Evolutionary conservation across 768 basidiomycete species (phyloP), one percentile per base, ranked within the genome.

Genomic region (Mycena maculata): DNA sequence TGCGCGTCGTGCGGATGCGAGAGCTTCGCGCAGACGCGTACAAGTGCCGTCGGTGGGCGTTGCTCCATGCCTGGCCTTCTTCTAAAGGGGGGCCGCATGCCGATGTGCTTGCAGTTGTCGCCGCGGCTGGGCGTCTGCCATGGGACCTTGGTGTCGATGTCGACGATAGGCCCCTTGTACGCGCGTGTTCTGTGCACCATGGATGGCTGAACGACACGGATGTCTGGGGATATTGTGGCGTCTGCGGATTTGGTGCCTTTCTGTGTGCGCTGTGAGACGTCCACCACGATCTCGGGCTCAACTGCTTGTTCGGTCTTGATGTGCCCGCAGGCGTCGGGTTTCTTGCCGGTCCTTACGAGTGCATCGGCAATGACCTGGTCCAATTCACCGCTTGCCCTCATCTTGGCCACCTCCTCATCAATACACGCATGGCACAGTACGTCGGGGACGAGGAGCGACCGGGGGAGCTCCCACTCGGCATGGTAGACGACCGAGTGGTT

Each of bases 401-500:
- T 64, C 50, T 71, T 69, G 15, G 71, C 49, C 25, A 76, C 65
- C 16, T 80, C 78, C 4, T 77, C 76, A 15, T 73, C 36, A 28
- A 84, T 76, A 50, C 87, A 88, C 9, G 60, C 9, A 0, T 50
- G 31, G 73, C 86, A 88, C 2, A 87, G 23, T 0, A 71, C 65
- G 2, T 78, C 76, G 3, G 73, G 75, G 8, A 76, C 54, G 6
- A 86, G 75, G 8, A 83, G 20, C 20, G 78, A 74, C 1, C 83
- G 80, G 1, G 88, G 88, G 2, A 90, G 70, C 42, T 86, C 86
- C 79, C 84, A 84, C 59, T 87, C 84, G 8, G 82, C 86, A 42
- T 78, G 71, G 69, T 86, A 85, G 0, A 87, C 86, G 36, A 75
- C 49, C 0, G 89, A 52, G 41, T 28, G 89, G 69, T 86, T 70